A percentile compares a stretch with the other conserved stretches of the same genome.
These are phyloP conservation scores for Mycena vitilis DNA, from an alignment of 768 basidiomycete genomes.

Conservation along the genomic window DNA sequence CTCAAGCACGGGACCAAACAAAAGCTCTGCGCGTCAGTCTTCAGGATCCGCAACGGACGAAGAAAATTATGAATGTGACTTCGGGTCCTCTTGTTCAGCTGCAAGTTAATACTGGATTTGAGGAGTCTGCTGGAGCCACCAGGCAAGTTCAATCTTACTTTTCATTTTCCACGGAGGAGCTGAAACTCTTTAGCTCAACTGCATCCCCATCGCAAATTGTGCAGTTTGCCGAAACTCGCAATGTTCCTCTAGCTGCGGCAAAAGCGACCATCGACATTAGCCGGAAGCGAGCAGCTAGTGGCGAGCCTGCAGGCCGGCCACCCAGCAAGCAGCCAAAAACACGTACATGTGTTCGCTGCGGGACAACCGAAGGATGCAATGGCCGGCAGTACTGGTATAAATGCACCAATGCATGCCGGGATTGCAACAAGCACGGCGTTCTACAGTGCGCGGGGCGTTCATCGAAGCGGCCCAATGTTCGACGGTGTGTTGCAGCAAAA, in stretches of 20 bases:
- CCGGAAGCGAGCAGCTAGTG: slow-evolving; percentile 3
- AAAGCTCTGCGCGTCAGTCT: slow-evolving; percentile 8
- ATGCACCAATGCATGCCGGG: no score
- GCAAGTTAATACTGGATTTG: slow-evolving; percentile 16
- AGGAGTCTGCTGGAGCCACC: background rate
- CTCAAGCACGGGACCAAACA: slow-evolving; percentile 9
- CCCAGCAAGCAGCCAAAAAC: background rate
- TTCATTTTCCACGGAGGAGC: background rate
- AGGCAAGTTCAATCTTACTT: background rate
- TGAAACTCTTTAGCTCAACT: background rate
- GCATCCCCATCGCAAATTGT: background rate
- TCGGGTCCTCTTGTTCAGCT: slow-evolving; percentile 15
- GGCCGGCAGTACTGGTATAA: slow-evolving; percentile 14
- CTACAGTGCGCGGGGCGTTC: slow-evolving; percentile 7
- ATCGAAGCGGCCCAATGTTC: background rate
- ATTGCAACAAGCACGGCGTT: no score
- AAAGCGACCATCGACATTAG: slow-evolving; percentile 3
- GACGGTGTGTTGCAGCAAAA: background rate
- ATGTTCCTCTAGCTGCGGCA: slow-evolving; percentile 8
- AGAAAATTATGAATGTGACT: slow-evolving; percentile 10
- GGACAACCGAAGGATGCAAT: slow-evolving; percentile 4
- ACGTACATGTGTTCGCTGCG: slow-evolving; percentile 3
- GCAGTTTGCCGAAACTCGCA: slow-evolving; percentile 6
- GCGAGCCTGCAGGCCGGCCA: slow-evolving; percentile 7
- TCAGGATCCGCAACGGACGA: slow-evolving; percentile 10